Conservation (phyloP, 2,329 filamentous ascomycete species). For the Xylaria sp. region DNA sequence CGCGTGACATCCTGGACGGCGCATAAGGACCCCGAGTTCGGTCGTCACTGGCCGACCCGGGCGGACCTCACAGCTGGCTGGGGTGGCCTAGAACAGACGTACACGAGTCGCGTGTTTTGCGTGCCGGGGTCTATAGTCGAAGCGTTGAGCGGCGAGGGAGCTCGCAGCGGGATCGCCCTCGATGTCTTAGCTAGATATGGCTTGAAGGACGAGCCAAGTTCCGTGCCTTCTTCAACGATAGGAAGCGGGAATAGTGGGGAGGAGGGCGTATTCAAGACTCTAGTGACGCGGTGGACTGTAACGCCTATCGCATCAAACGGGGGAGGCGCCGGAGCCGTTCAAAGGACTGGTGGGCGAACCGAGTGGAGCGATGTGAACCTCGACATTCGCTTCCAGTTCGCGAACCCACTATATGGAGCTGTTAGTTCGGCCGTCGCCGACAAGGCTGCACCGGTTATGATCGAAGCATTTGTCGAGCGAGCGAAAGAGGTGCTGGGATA, state of each 20-base stretch:
- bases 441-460: slow-evolving; percentile 87
- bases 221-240: not conserved
- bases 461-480: slow-evolving; percentile 89
- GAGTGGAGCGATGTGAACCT: slow-evolving; percentile 79
- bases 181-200: slow-evolving; percentile 50
- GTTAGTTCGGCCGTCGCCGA: slow-evolving; percentile 84
- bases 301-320: slow-evolving; percentile 54
- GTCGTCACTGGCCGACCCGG: slow-evolving; percentile 73
- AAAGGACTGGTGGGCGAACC: slow-evolving; percentile 19
- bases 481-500: slow-evolving; percentile 67
- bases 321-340: slow-evolving; percentile 19
- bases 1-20: slow-evolving; percentile 79
- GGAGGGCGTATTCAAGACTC: slow-evolving; percentile 69
- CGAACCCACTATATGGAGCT: slow-evolving; percentile 86
- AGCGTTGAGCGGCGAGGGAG: slow-evolving; percentile 74
- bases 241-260: slow-evolving; percentile 14
- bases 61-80: slow-evolving; percentile 88
- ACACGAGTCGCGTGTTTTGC: slow-evolving; percentile 83
- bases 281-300: slow-evolving; percentile 77
- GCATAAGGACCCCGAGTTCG: slow-evolving; percentile 49
- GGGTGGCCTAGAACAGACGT: slow-evolving; percentile 84
- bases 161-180: slow-evolving; percentile 56
- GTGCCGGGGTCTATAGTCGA: slow-evolving; percentile 78
- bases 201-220: slow-evolving; percentile 34
- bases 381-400: slow-evolving; percentile 83